Evolutionary conservation across 768 basidiomycete species (phyloP).

Genomic region (Mrakia gelida): DNA sequence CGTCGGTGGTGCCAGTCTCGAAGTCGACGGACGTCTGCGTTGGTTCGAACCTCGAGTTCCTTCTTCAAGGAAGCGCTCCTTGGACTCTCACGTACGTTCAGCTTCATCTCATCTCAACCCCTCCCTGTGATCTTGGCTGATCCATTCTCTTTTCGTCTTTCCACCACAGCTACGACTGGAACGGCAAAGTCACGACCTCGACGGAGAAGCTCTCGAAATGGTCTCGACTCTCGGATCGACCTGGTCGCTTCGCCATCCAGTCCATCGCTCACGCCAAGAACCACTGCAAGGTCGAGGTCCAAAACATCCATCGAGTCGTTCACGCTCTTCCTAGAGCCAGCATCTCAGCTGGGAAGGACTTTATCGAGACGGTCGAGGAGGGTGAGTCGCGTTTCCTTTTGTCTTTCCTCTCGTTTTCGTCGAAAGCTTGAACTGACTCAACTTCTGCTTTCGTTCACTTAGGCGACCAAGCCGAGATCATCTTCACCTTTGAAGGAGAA

Average conservation of each 20-base stretch:
- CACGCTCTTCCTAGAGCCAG: constrained; percentile 83
- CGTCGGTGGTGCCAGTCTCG: constrained; percentile 81
- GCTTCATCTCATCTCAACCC: constrained; percentile 15
- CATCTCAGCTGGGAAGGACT: constrained; percentile 76
- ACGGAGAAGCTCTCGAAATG: constrained; percentile 77
- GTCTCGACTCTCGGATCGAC: constrained; percentile 72
- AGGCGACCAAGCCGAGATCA: constrained; percentile 79
- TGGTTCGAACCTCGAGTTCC: constrained; percentile 83
- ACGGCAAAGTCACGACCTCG: constrained; percentile 67
- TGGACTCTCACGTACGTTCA: constrained; percentile 74
- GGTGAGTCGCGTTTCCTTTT: constrained; percentile 50
- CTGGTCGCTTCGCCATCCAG: constrained; percentile 77
- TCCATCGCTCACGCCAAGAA: constrained; percentile 90
- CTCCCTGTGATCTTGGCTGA: background rate
- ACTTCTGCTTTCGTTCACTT: background rate
- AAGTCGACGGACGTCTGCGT: constrained; percentile 77
- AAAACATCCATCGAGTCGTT: constrained; percentile 66
- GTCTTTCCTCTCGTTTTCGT: constrained; percentile 14
- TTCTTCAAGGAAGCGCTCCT: constrained; percentile 87
- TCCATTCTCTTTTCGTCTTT: background rate
- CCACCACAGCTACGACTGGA: constrained; percentile 65
- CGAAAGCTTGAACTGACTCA: background rate
- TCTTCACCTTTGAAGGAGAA: constrained; percentile 82
- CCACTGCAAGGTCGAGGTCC: constrained; percentile 64
- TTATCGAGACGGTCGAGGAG: constrained; percentile 83